Base-by-base conservation (phyloP, 441 rosid genomes). In the Dalechampia spathulata region DNA sequence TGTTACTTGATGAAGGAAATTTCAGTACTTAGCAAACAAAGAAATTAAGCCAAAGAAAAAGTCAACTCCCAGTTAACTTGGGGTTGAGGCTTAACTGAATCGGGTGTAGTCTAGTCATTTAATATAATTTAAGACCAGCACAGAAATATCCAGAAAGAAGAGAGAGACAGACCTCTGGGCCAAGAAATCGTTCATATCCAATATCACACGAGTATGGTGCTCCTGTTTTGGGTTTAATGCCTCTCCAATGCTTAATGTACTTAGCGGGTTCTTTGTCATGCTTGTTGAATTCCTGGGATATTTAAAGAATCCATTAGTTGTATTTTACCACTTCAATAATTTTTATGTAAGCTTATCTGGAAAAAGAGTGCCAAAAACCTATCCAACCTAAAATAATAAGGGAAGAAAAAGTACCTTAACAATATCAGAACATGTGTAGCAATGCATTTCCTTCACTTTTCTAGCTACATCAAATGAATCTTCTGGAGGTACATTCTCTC, bases 381-480 rank as follows among this genome's bases (percentile, higher is more conserved):
- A 39, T 68, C 37, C 51, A 8, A 26, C 36, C 48, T 45, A 20
- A 49, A 63, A 23, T 53, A 53, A 60, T 22, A 27, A 51, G 19
- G 48, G 39, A 51, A 67, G 49, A 9, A 52, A 52, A 60, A 38
- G 52, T 47, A 93, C 99, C 96, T 93, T 93, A 69, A 90, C 97
- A 2, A 93, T 87, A 74, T 93, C 99, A 41, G 96, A 87, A 61
- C 87, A 72, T 32, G 97, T 93, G 61, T 93, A 93, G 72, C 95
- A 81, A 65, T 90, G 80, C 76, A 80, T 77, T 83, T 93, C 99
- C 82, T 93, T 93, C 65, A 82, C 96, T 86, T 84, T 90, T 49
- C 93, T 86, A 45, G 99, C 99, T 47, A 87, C 96, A 54, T 90
- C 95, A 47, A 93, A 85, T 38, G 99, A 93, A 69, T 93, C 99